Percentiles rank a stretch among this genome's conserved stretches.
Conservation (phyloP, 257 asterid species). For the Buddleja alternifolia region DNA sequence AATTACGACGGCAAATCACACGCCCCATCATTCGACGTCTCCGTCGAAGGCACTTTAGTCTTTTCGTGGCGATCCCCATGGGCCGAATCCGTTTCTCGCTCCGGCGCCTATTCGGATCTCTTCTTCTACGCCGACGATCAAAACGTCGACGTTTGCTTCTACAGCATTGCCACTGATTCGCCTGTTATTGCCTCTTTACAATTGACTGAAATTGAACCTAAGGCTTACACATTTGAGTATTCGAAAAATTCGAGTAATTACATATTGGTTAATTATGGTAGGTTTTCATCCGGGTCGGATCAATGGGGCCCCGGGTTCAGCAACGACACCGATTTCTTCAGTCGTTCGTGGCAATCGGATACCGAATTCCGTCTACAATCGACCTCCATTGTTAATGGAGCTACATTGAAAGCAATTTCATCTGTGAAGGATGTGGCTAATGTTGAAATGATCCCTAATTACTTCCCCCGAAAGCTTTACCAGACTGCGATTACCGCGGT, state of each 20-base stretch:
- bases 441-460: slow-evolving; percentile 69
- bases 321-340: slow-evolving; percentile 77
- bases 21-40: slow-evolving; percentile 90
- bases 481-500: slow-evolving; percentile 63
- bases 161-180: slow-evolving; percentile 95
- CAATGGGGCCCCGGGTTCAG: slow-evolving; percentile 96
- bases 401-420: slow-evolving; percentile 60
- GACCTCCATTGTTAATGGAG: slow-evolving; percentile 39
- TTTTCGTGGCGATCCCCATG: slow-evolving; percentile 93
- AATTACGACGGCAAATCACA: slow-evolving; percentile 82
- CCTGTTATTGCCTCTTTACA: slow-evolving; percentile 80
- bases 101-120: slow-evolving; percentile 92
- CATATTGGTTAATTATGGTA: slow-evolving; percentile 76
- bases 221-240: slow-evolving; percentile 51
- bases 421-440: slow-evolving; percentile 49
- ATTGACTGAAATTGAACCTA: slow-evolving; percentile 51
- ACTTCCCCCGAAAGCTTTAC: slow-evolving; percentile 76
- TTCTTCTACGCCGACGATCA: slow-evolving; percentile 54
- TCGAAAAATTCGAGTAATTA: slow-evolving; percentile 38
- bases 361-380: slow-evolving; percentile 38
- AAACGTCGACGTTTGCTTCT: slow-evolving; percentile 72
- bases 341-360: slow-evolving; percentile 87
- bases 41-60: slow-evolving; percentile 85
- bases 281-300: slow-evolving; percentile 81
- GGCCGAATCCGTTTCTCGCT: slow-evolving; percentile 60